Conservation (phyloP, 495 filamentous ascomycete genomes). For the Podospora didyma region DNA sequence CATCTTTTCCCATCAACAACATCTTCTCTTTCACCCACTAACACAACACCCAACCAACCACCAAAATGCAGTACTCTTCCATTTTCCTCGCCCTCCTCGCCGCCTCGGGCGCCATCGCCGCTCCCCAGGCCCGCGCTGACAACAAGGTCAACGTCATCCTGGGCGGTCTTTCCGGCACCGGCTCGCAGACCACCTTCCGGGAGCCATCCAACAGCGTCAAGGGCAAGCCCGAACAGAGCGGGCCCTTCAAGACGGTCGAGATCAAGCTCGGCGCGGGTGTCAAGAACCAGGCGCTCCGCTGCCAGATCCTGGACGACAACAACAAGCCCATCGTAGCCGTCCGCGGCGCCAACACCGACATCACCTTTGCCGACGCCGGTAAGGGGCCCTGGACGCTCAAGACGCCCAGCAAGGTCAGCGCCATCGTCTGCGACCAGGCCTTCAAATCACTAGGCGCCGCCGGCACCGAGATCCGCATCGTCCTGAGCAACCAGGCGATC, state of each 20-base stretch:
- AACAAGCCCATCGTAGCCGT: neutral
- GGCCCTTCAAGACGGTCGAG: neutral
- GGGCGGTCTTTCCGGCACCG: neutral
- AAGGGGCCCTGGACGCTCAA: neutral
- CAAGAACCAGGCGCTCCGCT: neutral
- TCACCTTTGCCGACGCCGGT: neutral
- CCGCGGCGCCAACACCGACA: neutral
- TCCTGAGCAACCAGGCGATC: neutral
- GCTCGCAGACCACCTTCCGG: neutral
- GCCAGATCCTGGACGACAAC: neutral
- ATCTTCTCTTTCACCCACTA: neutral
- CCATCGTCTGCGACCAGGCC: neutral
- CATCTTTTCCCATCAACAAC: neutral
- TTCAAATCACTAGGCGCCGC: neutral
- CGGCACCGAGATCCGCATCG: slow-evolving; percentile 3
- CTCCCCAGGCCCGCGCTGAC: neutral
- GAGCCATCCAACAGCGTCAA: neutral
- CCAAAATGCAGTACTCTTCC: slow-evolving; percentile 4
- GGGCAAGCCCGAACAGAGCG: neutral
- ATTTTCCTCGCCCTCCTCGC: neutral
- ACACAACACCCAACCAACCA: neutral
- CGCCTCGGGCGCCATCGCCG: neutral
- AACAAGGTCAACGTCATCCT: neutral
- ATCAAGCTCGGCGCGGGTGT: neutral
- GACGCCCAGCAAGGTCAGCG: neutral